These are phyloP conservation scores for Fraxinus pennsylvanica DNA, from an alignment of 257 asterid species.

Conservation along the genomic window DNA sequence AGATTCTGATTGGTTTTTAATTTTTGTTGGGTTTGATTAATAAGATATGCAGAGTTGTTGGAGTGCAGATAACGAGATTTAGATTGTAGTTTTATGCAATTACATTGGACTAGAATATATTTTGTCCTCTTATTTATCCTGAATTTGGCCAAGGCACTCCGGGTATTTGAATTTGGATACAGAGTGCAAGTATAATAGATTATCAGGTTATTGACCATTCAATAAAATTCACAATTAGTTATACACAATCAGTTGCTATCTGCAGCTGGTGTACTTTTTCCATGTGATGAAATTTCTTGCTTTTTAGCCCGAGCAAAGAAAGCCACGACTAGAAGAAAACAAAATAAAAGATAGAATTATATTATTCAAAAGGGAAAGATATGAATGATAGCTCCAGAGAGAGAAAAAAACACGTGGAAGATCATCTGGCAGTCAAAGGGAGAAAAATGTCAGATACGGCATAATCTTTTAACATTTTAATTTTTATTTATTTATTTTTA, in stretches of 20 bases:
- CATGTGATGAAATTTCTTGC: constrained; percentile 9
- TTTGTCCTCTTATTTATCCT: background rate
- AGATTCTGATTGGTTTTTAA: background rate
- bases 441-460: constrained; percentile 1
- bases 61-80: background rate
- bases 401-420: constrained; percentile 11
- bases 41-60: constrained; percentile 11
- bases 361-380: background rate
- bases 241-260: background rate
- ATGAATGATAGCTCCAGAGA: constrained; percentile 12
- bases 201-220: background rate
- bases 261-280: background rate
- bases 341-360: background rate
- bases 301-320: constrained; percentile 17
- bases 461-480: constrained; percentile 10
- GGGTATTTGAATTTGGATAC: constrained; percentile 12
- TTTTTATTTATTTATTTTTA: background rate
- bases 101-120: background rate
- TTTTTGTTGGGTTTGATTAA: background rate
- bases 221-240: background rate
- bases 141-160: background rate
- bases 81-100: background rate
- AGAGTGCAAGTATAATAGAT: too few relatives aligned
- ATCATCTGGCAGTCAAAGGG: constrained; percentile 12
- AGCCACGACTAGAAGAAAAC: background rate